A percentile compares a stretch with the other conserved stretches of the same genome.
These are phyloP conservation scores for Arachis monticola DNA, from an alignment of 331 rosid species.

Conservation along the genomic window DNA sequence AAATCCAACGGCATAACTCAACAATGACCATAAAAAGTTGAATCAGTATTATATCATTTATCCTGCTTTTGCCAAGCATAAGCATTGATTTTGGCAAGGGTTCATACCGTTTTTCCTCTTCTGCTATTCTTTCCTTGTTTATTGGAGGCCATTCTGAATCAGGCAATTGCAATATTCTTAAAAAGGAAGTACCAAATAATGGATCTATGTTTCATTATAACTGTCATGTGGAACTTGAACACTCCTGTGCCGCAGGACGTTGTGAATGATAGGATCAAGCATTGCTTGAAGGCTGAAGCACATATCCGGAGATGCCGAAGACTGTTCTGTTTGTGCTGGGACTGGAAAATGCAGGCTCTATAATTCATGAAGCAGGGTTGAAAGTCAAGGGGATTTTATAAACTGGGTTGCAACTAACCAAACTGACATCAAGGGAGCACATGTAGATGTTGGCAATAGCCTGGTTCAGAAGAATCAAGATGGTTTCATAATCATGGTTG, in stretches of 20 bases:
- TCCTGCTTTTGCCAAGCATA: neutral
- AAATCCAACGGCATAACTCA: neutral
- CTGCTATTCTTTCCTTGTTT: neutral
- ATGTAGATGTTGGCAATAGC: neutral
- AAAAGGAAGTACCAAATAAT: neutral
- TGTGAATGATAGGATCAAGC: conserved; percentile 75
- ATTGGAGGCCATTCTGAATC: neutral
- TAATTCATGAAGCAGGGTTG: conserved; percentile 32
- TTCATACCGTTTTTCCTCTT: neutral
- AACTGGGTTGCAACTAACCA: conserved; percentile 19
- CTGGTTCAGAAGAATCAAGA: conserved; percentile 5
- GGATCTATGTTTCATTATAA: neutral
- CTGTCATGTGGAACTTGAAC: conserved; percentile 30
- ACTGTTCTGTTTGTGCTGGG: conserved; percentile 83
- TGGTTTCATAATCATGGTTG: conserved; percentile 5
- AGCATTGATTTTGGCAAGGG: neutral
- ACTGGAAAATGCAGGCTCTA: conserved; percentile 81
- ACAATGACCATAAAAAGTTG: neutral
- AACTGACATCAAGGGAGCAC: neutral
- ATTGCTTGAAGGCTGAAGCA: conserved; percentile 64
- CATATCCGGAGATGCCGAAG: conserved; percentile 74
- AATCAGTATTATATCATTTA: neutral
- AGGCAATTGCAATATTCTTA: neutral
- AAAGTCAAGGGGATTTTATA: conserved; percentile 25
- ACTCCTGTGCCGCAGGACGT: conserved; percentile 71